Base-by-base conservation (phyloP, 495 filamentous ascomycete species). In the Penicillium maclennaniae region DNA sequence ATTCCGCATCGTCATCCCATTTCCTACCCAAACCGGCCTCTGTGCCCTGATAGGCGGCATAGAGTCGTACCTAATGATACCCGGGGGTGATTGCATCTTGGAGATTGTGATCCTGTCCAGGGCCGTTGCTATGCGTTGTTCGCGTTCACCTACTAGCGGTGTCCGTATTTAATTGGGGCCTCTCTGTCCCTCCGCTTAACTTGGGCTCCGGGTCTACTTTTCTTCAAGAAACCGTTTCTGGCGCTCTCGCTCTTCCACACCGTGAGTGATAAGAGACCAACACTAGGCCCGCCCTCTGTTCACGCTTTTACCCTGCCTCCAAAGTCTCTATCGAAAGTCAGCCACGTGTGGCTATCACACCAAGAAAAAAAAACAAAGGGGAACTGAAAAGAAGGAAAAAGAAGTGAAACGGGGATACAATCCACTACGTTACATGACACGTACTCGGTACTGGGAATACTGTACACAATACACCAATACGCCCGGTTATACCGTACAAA, bases 1-100 rank as follows among this genome's bases (percentile, higher is more conserved):
- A 66, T 66, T 66, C 60, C 63, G 54, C 48, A 58, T 65, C 55
- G 59, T 65, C 62, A 65, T 62, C 62, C 51, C 47, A 53, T 58
- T 49, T 58, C 46, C 34, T 52, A 51, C 51, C 52, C 47, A 51
- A 58, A 41, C 44, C 45, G 31, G 38, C 23, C 41, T 15, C 45
- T 39, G 45, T 50, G 53, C 26, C 42, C 43, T 61, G 61, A 63
- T 63, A 63, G 58, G 61, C 55, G 57, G 43, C 43, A 34, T 49
- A 58, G 42, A 38, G 42, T 48, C 45, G 52, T 47, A 51, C 38
- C 38, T 43, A 23, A 50, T 40, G 20, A 19, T 40, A 43, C 36
- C 45, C 27, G 39, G 43, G 21, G 16, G 40, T 47, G 43, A 55
- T 54, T 44, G 37, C 42, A 39, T 47, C 44, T 28, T 45, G 16